Conservation (phyloP, 2,329 filamentous ascomycete genomes). For the Alternaria sp. region DNA sequence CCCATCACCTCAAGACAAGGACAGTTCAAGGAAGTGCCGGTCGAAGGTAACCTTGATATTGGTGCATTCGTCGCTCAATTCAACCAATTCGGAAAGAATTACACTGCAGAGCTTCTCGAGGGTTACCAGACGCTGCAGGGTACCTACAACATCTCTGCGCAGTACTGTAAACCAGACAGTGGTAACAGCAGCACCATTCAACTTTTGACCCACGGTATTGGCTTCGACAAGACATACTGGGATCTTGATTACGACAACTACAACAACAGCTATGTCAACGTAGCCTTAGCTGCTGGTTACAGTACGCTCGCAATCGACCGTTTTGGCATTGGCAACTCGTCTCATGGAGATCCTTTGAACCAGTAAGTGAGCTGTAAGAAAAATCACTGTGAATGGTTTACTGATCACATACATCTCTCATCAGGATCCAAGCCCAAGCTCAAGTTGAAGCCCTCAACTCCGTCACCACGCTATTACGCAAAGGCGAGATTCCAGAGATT, state of each 20-base stretch:
- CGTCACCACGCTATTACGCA: slow-evolving; percentile 62
- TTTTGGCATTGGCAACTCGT: slow-evolving; percentile 67
- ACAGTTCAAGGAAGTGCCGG: slow-evolving; percentile 60
- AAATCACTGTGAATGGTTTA: background rate
- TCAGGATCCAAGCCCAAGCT: slow-evolving; percentile 62
- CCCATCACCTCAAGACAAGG: slow-evolving; percentile 63
- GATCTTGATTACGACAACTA: slow-evolving; percentile 65
- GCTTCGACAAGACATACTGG: slow-evolving; percentile 69
- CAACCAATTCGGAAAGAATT: slow-evolving; percentile 53
- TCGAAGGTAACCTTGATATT: slow-evolving; percentile 64
- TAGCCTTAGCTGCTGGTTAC: slow-evolving; percentile 65
- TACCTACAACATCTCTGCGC: slow-evolving; percentile 66
- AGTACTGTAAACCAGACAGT: slow-evolving; percentile 66
- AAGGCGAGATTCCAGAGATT: slow-evolving; percentile 57
- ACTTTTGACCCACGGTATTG: slow-evolving; percentile 64
- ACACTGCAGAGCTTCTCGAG: slow-evolving; percentile 55
- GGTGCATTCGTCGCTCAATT: slow-evolving; percentile 59
- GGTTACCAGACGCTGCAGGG: slow-evolving; percentile 62
- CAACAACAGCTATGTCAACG: slow-evolving; percentile 70
- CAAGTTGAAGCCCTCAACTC: slow-evolving; percentile 66
- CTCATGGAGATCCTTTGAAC: slow-evolving; percentile 66
- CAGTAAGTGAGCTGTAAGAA: slow-evolving; percentile 44
- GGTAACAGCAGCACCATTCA: slow-evolving; percentile 52
- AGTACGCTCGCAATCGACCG: slow-evolving; percentile 69
- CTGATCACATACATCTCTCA: background rate